These are phyloP conservation scores for Malus fusca DNA, from an alignment of 306 rosid genomes.

Conservation along the genomic window DNA sequence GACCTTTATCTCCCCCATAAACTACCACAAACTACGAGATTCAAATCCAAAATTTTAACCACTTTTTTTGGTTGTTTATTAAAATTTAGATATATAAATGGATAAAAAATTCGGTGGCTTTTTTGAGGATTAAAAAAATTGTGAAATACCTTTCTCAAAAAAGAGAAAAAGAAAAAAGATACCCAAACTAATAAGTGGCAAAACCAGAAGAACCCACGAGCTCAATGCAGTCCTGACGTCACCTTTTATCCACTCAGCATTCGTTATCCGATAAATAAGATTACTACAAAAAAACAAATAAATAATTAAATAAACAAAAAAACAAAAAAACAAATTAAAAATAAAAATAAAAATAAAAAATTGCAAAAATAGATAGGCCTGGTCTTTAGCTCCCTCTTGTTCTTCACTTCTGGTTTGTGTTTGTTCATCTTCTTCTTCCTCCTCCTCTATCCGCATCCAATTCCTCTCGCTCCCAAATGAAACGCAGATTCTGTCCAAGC, in stretches of 20 bases:
- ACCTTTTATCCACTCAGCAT: conserved; percentile 43
- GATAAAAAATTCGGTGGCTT: background rate
- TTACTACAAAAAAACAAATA: background rate
- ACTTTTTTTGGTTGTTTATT: background rate
- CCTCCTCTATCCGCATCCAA: conserved; percentile 54
- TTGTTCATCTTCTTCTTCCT: conserved; percentile 15
- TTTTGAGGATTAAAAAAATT: background rate
- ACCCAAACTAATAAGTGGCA: background rate
- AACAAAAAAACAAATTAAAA: background rate
- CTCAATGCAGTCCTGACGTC: conserved; percentile 27
- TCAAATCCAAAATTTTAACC: background rate
- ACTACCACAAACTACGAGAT: too few species aligned
- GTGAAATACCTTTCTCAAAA: too few species aligned
- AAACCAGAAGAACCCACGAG: background rate
- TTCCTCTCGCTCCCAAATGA: conserved; percentile 29
- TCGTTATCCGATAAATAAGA: conserved; percentile 22
- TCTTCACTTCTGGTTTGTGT: conserved; percentile 13
- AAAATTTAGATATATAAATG: background rate
- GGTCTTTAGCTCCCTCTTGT: background rate
- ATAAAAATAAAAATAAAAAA: background rate
- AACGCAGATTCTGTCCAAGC: conserved; percentile 19
- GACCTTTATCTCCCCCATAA: too few species aligned
- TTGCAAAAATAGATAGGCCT: conserved; percentile 15
- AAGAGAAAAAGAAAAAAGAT: too few species aligned
- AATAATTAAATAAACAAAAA: background rate